These are phyloP conservation scores for Conoideocrella luteorostrata DNA, from an alignment of 2,329 filamentous ascomycete species.

Conservation along the genomic window DNA sequence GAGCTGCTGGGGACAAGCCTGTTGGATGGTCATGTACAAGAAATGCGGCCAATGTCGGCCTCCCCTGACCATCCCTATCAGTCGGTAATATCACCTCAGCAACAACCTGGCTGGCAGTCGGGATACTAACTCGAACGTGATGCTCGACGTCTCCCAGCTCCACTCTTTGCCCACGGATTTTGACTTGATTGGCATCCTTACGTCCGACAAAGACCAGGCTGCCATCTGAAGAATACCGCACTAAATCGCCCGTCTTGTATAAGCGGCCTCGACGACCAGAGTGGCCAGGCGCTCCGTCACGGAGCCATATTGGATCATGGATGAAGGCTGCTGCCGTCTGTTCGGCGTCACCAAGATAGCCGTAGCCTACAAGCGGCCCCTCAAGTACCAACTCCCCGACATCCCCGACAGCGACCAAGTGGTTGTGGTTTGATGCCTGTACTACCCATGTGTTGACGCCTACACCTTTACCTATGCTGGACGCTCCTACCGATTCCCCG, in stretches of 20 bases:
- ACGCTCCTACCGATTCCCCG: background rate
- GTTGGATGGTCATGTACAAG: too few species aligned
- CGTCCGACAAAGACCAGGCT: constrained; percentile 26
- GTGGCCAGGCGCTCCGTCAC: constrained; percentile 11
- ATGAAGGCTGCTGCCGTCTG: constrained; percentile 41
- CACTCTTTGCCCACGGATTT: constrained; percentile 43
- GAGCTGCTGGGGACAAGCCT: too few species aligned
- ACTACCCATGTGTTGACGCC: constrained; percentile 21
- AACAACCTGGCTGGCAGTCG: too few species aligned
- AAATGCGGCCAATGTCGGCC: too few species aligned
- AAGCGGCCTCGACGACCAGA: constrained; percentile 25
- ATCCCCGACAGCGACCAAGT: constrained; percentile 24
- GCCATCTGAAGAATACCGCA: constrained; percentile 19
- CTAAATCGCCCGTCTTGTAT: constrained; percentile 28
- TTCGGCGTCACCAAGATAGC: constrained; percentile 39
- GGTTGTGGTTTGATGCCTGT: constrained; percentile 16
- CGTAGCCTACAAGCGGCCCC: constrained; percentile 39
- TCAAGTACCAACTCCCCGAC: constrained; percentile 23
- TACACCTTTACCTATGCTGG: background rate
- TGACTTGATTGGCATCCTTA: constrained; percentile 42
- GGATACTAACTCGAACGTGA: background rate
- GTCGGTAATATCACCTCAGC: too few species aligned
- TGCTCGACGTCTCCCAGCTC: constrained; percentile 30
- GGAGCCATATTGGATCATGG: constrained; percentile 31
- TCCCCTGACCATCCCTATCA: too few species aligned